Evolutionary conservation across 768 basidiomycete species (phyloP), one percentile per base, ranked within the genome.

Genomic region (Tricholoma bakamatsutake): DNA sequence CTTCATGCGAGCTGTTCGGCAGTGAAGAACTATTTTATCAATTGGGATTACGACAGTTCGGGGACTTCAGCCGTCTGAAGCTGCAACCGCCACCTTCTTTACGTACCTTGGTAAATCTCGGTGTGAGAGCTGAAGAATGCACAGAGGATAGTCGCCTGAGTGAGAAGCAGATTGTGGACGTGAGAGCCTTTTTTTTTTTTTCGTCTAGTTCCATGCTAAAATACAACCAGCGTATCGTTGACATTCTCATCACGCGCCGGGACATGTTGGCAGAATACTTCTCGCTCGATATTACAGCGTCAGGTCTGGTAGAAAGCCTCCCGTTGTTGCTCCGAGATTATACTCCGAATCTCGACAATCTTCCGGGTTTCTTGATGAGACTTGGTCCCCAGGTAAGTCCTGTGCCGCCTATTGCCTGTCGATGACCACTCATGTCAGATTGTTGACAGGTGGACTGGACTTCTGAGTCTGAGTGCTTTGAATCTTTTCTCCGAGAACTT

Each of bases 11-110:
- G 21, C 52, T 37, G 2, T 46, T 42, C 40, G 58, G 3, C 37
- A 97, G 94, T 0, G 93, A 97, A 64, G 93, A 97, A 62, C 76
- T 97, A 33, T 96, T 98, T 68, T 98, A 97, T 70, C 97, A 99
- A 65, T 80, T 99, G 6, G 92, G 84, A 1, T 71, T 98, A 27
- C 79, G 91, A 15, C 96, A 98, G 67, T 99, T 99, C 64, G 92
- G 94, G 1, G 81, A 89, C 58, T 81, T 89, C 59, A 79, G 81
- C 57, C 78, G 83, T 18, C 71, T 98, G 50, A 86, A 85, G 58
- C 77, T 98, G 2, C 86, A 94, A 34, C 95, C 96, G 1, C 75
- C 95, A 2, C 92, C 93, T 0, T 73, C 83, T 0, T 66, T 98
- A 13, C 79, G 77, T 2, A 80, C 79, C 10, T 74, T 98, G 50